These are phyloP conservation scores for Erythrophleum fordii DNA, from an alignment of 306 rosid genomes.

Conservation along the genomic window DNA sequence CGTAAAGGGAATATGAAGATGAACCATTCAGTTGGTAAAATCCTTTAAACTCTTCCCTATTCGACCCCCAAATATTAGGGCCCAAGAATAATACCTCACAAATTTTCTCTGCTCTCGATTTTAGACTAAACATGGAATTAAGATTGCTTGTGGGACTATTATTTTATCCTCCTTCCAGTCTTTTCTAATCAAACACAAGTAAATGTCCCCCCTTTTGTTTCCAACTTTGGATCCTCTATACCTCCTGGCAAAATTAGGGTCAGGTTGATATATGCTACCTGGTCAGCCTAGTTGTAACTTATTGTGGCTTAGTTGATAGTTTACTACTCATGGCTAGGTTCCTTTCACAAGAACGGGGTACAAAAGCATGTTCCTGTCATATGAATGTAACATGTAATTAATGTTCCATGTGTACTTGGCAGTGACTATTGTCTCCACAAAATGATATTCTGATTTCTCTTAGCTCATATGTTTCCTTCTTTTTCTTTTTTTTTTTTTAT, in stretches of 20 bases:
- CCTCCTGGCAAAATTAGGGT: conserved; percentile 13
- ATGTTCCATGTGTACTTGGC: background rate
- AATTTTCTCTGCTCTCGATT: background rate
- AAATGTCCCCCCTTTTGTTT: background rate
- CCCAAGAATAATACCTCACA: background rate
- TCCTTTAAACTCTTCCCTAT: background rate
- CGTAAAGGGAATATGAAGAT: background rate
- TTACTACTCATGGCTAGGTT: background rate
- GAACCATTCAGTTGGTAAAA: background rate
- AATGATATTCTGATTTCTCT: background rate
- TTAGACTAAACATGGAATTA: background rate
- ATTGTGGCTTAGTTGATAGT: background rate
- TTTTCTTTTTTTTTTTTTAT: conserved; percentile 11
- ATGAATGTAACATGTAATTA: conserved; percentile 17
- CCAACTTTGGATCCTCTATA: background rate
- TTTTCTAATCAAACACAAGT: background rate
- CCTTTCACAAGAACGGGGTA: background rate
- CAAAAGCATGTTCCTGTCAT: background rate
- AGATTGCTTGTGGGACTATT: background rate
- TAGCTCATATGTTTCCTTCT: background rate
- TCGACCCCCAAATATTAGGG: background rate
- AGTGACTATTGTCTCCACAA: conserved; percentile 10
- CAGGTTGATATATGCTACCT: conserved; percentile 10
- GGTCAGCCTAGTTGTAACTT: conserved; percentile 2
- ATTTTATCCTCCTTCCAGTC: background rate